These are phyloP conservation scores for Fraxinus excelsior DNA, from an alignment of 257 asterid species.

Conservation along the genomic window DNA sequence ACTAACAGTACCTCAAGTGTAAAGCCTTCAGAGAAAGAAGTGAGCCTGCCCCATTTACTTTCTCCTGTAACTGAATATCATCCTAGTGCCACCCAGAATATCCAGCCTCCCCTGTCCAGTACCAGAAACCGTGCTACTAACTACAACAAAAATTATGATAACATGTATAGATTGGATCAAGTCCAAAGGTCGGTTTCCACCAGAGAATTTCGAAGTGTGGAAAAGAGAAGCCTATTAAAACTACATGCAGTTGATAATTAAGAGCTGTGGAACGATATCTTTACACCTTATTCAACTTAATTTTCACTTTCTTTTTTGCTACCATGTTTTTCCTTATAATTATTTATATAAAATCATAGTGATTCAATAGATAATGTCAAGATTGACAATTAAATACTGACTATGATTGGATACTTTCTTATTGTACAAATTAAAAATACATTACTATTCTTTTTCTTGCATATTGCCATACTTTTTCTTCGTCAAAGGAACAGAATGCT, in stretches of 20 bases:
- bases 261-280: constrained; percentile 3
- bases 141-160: constrained; percentile 26
- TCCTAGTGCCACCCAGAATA: constrained; percentile 23
- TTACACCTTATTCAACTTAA: constrained; percentile 1
- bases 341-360: not conserved
- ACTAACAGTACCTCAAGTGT: constrained; percentile 44
- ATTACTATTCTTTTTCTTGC: too few relatives aligned
- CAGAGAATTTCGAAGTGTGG: constrained; percentile 44
- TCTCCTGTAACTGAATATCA: constrained; percentile 30
- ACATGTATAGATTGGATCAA: constrained; percentile 33
- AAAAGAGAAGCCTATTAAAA: constrained; percentile 36
- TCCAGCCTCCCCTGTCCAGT: constrained; percentile 47
- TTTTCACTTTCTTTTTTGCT: not conserved
- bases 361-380: not conserved
- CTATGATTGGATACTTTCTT: too few relatives aligned
- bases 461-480: too few relatives aligned
- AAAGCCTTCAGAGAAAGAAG: constrained; percentile 37
- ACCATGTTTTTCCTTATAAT: too few relatives aligned
- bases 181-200: constrained; percentile 62
- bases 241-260: constrained; percentile 40
- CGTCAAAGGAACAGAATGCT: not conserved
- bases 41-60: constrained; percentile 23
- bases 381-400: not conserved
- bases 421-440: too few relatives aligned
- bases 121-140: constrained; percentile 27